These are phyloP conservation scores for Geosmithia putterillii DNA, from an alignment of 2,329 filamentous ascomycete genomes.

Conservation along the genomic window DNA sequence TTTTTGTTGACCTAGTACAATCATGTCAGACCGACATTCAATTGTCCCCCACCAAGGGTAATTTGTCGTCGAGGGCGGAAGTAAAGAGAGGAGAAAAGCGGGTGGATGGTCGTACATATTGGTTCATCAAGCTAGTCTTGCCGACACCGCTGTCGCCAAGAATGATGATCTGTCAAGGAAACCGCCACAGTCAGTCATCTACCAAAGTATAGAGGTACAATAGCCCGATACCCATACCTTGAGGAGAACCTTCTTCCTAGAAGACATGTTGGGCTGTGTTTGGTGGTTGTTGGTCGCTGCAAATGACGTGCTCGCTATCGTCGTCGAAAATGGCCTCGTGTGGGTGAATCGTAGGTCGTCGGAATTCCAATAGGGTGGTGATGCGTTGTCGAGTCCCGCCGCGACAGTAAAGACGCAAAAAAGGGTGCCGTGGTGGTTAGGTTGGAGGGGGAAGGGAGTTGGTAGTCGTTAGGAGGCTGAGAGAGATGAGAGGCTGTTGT, in stretches of 20 bases:
- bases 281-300: slow-evolving; percentile 15
- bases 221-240: slow-evolving; percentile 45
- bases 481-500: neutral
- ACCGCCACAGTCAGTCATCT: slow-evolving; percentile 5
- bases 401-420: neutral
- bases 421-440: neutral
- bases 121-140: slow-evolving; percentile 99
- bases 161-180: slow-evolving; percentile 76
- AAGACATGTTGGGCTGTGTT: slow-evolving; percentile 46
- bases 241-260: slow-evolving; percentile 80
- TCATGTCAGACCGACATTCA: neutral
- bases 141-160: slow-evolving; percentile 97
- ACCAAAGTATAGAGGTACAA: neutral
- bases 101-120: slow-evolving; percentile 69
- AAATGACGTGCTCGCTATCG: neutral
- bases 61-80: no score
- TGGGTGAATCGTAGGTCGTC: neutral
- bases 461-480: neutral
- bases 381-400: neutral
- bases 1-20: slow-evolving; percentile 89
- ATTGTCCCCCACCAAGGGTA: no score
- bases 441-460: neutral
- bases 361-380: neutral
- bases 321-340: neutral
- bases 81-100: slow-evolving; percentile 1